Conservation (phyloP, 352 stramenopile species). For the Saprolegnia diclina region DNA sequence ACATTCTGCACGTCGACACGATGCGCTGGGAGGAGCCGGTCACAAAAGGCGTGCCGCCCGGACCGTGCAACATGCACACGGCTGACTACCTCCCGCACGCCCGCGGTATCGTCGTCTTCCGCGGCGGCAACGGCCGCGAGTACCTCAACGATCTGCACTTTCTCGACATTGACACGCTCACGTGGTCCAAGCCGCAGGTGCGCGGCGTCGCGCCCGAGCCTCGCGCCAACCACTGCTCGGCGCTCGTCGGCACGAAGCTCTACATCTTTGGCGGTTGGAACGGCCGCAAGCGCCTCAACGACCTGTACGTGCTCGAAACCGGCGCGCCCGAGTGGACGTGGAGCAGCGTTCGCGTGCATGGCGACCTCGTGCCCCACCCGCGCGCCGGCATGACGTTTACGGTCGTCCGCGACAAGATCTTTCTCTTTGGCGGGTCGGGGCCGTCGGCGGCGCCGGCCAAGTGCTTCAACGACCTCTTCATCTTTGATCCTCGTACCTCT, state of each 20-base stretch:
- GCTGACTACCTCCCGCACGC: conserved; percentile 86
- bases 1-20: conserved; percentile 84
- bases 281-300: conserved; percentile 89
- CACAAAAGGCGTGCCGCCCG: conserved; percentile 42
- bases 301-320: conserved; percentile 94
- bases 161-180: conserved; percentile 82
- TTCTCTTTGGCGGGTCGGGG: conserved; percentile 92
- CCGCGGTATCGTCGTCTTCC: conserved; percentile 90
- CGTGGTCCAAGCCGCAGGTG: conserved; percentile 78
- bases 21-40: conserved; percentile 57
- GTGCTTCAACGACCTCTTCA: conserved; percentile 95
- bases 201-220: conserved; percentile 75
- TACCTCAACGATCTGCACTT: conserved; percentile 96
- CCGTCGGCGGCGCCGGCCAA: conserved; percentile 66
- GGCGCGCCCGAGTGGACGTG: conserved; percentile 89
- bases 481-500: conserved; percentile 68
- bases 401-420: conserved; percentile 85
- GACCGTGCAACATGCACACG: conserved; percentile 98
- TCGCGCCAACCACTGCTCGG: conserved; percentile 92
- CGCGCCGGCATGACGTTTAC: conserved; percentile 94
- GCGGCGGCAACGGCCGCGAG: conserved; percentile 89
- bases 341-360: conserved; percentile 50
- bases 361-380: conserved; percentile 76
- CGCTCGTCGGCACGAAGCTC: conserved; percentile 81
- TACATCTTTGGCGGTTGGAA: conserved; percentile 96